Conservation (phyloP, 2,329 filamentous ascomycete species). For the Aspergillus ochraceoroseus region DNA sequence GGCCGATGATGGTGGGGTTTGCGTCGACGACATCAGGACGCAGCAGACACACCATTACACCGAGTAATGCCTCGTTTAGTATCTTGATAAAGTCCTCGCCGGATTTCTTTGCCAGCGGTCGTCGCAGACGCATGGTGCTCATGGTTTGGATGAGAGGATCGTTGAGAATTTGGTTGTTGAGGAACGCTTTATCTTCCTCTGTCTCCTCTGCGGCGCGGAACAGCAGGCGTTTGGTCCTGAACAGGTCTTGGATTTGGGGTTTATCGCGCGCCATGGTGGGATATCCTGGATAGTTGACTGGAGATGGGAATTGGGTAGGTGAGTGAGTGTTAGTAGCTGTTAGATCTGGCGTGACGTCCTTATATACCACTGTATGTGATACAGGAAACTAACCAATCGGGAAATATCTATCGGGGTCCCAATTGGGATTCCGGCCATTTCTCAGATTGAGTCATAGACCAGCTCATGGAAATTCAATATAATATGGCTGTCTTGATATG, state of each 20-base stretch:
- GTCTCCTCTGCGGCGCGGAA: conserved; percentile 16
- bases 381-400: too few relatives aligned
- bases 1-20: neutral
- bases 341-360: too few relatives aligned
- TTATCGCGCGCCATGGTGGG: too few relatives aligned
- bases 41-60: neutral
- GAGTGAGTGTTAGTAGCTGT: too few relatives aligned
- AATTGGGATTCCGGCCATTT: too few relatives aligned
- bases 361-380: too few relatives aligned
- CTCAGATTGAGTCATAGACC: too few relatives aligned
- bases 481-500: too few relatives aligned
- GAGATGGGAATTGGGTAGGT: too few relatives aligned
- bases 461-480: too few relatives aligned
- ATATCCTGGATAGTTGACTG: too few relatives aligned
- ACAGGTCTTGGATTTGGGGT: neutral
- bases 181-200: conserved; percentile 14
- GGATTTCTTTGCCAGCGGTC: neutral
- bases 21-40: neutral
- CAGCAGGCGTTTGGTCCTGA: conserved; percentile 11
- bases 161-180: conserved; percentile 3
- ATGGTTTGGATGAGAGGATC: neutral
- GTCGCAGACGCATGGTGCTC: neutral
- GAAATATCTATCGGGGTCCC: too few relatives aligned
- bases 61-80: neutral
- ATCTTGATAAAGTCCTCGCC: neutral